These are phyloP conservation scores for Phialophora verrucosa DNA, from an alignment of 2,329 filamentous ascomycete genomes.

Conservation along the genomic window DNA sequence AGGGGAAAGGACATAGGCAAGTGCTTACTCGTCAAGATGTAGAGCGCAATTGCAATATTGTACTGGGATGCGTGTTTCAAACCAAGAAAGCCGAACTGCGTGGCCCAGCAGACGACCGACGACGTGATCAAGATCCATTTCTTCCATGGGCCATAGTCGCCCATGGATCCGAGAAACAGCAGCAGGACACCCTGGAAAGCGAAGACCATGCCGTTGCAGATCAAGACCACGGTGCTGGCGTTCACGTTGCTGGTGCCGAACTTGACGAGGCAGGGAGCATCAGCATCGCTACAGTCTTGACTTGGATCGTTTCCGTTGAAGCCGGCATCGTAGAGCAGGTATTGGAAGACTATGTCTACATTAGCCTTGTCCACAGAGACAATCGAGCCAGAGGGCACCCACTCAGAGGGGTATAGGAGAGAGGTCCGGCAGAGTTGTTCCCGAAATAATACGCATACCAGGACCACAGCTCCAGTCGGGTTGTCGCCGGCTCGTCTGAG, in stretches of 20 bases:
- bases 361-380: too few species aligned
- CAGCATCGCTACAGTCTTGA: too few species aligned
- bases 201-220: too few species aligned
- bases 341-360: too few species aligned
- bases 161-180: conserved; percentile 4
- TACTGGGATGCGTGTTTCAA: conserved; percentile 10
- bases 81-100: conserved; percentile 3
- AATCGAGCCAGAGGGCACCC: not conserved
- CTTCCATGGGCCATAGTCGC: conserved; percentile 12
- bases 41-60: conserved; percentile 5
- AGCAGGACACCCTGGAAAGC: not conserved
- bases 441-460: conserved; percentile 7
- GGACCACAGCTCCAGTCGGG: too few species aligned
- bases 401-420: conserved; percentile 4
- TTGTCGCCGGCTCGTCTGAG: too few species aligned
- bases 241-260: too few species aligned
- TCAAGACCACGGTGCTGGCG: too few species aligned
- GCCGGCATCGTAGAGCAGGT: too few species aligned
- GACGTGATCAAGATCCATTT: conserved; percentile 7
- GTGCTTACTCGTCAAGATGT: not conserved
- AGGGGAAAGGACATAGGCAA: too few species aligned
- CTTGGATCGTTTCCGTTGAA: too few species aligned
- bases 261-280: too few species aligned
- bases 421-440: conserved; percentile 10
- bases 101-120: conserved; percentile 4